A percentile compares a stretch with the other conserved stretches of the same genome.
These are phyloP conservation scores for Botrytis hyacinthi DNA, from an alignment of 2,329 filamentous ascomycete species.

Conservation along the genomic window DNA sequence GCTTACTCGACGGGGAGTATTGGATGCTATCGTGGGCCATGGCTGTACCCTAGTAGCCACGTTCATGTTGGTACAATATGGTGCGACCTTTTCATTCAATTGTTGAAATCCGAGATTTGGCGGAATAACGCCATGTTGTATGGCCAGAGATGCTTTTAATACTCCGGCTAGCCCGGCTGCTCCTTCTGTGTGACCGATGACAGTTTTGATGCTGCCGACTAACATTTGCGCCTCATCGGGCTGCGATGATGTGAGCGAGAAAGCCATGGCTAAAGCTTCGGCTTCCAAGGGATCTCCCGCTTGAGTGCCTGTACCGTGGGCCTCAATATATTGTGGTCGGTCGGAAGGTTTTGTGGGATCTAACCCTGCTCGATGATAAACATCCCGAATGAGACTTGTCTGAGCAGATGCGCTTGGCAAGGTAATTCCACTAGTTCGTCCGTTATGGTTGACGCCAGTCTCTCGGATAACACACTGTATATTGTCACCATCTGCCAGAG, in stretches of 20 bases:
- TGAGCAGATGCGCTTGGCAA: conserved; percentile 47
- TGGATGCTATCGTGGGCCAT: neutral
- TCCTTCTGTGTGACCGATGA: conserved; percentile 34
- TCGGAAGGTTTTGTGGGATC: conserved; percentile 12
- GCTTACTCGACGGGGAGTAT: neutral
- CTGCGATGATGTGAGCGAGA: neutral
- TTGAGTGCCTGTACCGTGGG: conserved; percentile 36
- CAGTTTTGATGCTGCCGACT: conserved; percentile 33
- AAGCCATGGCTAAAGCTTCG: neutral
- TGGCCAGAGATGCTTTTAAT: conserved; percentile 32
- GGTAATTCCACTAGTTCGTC: conserved; percentile 45
- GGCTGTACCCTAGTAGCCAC: neutral
- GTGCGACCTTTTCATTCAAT: conserved; percentile 35
- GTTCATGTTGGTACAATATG: neutral
- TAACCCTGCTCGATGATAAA: conserved; percentile 22
- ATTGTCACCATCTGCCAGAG: conserved; percentile 43
- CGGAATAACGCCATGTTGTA: conserved; percentile 36
- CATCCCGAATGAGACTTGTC: conserved; percentile 21
- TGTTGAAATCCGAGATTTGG: conserved; percentile 34
- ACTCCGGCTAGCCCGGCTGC: conserved; percentile 33
- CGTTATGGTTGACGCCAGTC: conserved; percentile 46
- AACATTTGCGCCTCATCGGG: conserved; percentile 15
- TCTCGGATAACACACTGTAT: conserved; percentile 45
- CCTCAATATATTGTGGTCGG: conserved; percentile 28
- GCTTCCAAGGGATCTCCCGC: conserved; percentile 25